phyloP scores from a whole-genome alignment of 2,329 filamentous ascomycete species.

The Myriosclerotinia scirpicola region DNA sequence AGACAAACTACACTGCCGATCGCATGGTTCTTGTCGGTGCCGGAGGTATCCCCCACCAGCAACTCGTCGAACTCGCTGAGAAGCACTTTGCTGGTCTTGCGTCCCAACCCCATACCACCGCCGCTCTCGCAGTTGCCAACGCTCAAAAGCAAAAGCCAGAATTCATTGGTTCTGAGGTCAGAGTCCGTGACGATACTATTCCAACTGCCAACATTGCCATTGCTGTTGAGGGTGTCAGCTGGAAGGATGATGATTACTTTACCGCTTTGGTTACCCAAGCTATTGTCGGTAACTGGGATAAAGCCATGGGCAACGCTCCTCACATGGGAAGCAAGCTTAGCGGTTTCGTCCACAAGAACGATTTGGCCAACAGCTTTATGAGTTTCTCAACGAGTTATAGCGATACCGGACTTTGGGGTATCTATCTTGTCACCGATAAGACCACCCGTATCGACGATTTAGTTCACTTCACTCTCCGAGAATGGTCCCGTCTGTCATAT shows the following conservation, averaged over 20 bases:
- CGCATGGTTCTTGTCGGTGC: slow-evolving; percentile 98
- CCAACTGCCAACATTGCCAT: slow-evolving; percentile 97
- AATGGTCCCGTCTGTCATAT: slow-evolving; percentile 94
- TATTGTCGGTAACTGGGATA: slow-evolving; percentile 99
- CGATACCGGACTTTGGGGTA: slow-evolving; percentile 99
- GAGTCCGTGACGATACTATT: slow-evolving; percentile 94
- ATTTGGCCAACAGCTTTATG: slow-evolving; percentile 99
- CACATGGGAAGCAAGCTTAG: slow-evolving; percentile 99
- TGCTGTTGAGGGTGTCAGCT: slow-evolving; percentile 98
- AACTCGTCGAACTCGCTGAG: slow-evolving; percentile 94
- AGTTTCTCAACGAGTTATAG: slow-evolving; percentile 99
- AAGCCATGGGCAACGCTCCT: slow-evolving; percentile 94
- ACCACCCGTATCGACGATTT: slow-evolving; percentile 87
- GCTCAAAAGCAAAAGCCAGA: slow-evolving; percentile 80
- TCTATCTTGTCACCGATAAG: slow-evolving; percentile 95
- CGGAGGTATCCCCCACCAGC: slow-evolving; percentile 88
- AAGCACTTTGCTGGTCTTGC: slow-evolving; percentile 88
- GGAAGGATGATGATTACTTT: slow-evolving; percentile 99
- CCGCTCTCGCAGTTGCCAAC: slow-evolving; percentile 68
- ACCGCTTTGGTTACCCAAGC: slow-evolving; percentile 96
- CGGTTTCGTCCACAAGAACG: slow-evolving; percentile 88
- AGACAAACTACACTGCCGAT: slow-evolving; percentile 99
- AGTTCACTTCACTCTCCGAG: slow-evolving; percentile 95
- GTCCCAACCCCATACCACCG: slow-evolving; percentile 69
- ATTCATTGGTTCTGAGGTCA: slow-evolving; percentile 94